Evolutionary conservation across 169 alveolate genomes (phyloP), one percentile per base, ranked within the genome.

Genomic region (Sarcocystis neurona): DNA sequence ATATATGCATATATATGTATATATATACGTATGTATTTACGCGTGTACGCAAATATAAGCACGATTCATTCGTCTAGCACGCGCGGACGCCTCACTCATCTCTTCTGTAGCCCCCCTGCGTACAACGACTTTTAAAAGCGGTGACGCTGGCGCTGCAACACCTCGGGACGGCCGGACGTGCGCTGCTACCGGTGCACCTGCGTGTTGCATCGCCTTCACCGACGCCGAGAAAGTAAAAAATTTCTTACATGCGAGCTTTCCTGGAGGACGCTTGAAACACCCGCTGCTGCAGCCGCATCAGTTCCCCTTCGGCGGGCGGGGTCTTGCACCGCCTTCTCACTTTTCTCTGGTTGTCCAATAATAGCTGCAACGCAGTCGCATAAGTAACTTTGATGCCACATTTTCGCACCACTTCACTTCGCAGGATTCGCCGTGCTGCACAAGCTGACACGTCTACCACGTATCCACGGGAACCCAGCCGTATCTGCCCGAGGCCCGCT

Each of bases 401-500:
- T 53, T 18, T 3, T 20, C 41, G 34, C 18, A 72, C 30, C 32
- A 18, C 82, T 43, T 72, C 82, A 43, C 82, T 72, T 18, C 58
- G 56, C 58, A 72, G 27, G 53, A 72, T 53, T 18, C 43, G 56
- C 58, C 56, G 82, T n/a, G 82, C 82, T 0, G 82, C 82, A 0
- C 82, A 30, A 72, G 86, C 48, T 6, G 91, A 68, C 79, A 72
- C 37, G 50, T 86, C 91, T 0, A 56, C 91, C 44, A 75, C 56
- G 44, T n/a, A 74, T 3, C 91, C 91, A 41, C n/a, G n/a, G n/a
- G n/a, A n/a, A n/a, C n/a, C n/a, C n/a, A n/a, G n/a, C n/a, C n/a
- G n/a, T n/a, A n/a, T n/a, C n/a, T n/a, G n/a, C n/a, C n/a, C n/a
- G n/a, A n/a, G n/a, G n/a, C n/a, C n/a, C n/a, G n/a, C n/a, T n/a